Evolutionary conservation across 352 stramenopile genomes (phyloP).

Genomic region (Phytophthora agathidicida): DNA sequence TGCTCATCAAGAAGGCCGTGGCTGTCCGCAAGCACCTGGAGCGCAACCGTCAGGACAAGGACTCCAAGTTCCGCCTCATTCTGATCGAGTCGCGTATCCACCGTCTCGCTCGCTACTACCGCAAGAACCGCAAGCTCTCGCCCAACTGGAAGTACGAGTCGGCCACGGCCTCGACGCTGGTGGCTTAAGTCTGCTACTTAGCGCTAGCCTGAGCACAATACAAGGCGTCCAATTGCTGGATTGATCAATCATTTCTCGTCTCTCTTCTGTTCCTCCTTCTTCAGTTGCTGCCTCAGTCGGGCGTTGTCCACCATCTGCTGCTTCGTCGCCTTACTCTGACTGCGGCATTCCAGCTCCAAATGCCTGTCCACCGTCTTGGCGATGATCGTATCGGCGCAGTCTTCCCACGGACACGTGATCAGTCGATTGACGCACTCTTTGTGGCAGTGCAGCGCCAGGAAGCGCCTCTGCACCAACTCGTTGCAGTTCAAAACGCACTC

Average conservation of each 20-base stretch:
- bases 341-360: slow-evolving; percentile 48
- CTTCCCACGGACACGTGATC: slow-evolving; percentile 44
- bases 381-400: slow-evolving; percentile 62
- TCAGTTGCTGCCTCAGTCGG: slow-evolving; percentile 5
- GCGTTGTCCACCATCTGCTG: slow-evolving; percentile 44
- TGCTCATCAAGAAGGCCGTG: slow-evolving; percentile 99
- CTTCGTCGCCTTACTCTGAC: slow-evolving; percentile 24
- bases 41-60: slow-evolving; percentile 99
- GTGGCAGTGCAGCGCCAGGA: slow-evolving; percentile 45
- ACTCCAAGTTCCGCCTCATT: slow-evolving; percentile 99
- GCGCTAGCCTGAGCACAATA: slow-evolving; percentile 40
- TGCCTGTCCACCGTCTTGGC: slow-evolving; percentile 46
- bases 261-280: neutral
- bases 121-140: slow-evolving; percentile 98
- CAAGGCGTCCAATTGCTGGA: slow-evolving; percentile 38
- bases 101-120: slow-evolving; percentile 98
- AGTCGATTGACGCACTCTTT: slow-evolving; percentile 56
- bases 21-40: slow-evolving; percentile 99
- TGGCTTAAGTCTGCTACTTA: slow-evolving; percentile 93
- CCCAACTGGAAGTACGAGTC: slow-evolving; percentile 99
- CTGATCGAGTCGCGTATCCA: slow-evolving; percentile 99
- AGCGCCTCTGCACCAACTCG: slow-evolving; percentile 35
- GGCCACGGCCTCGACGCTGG: slow-evolving; percentile 97
- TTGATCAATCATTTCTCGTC: slow-evolving; percentile 34
- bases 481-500: slow-evolving; percentile 57